These are phyloP conservation scores for Myxozyma neglecta DNA, from an alignment of 805 yeast species.

Conservation along the genomic window DNA sequence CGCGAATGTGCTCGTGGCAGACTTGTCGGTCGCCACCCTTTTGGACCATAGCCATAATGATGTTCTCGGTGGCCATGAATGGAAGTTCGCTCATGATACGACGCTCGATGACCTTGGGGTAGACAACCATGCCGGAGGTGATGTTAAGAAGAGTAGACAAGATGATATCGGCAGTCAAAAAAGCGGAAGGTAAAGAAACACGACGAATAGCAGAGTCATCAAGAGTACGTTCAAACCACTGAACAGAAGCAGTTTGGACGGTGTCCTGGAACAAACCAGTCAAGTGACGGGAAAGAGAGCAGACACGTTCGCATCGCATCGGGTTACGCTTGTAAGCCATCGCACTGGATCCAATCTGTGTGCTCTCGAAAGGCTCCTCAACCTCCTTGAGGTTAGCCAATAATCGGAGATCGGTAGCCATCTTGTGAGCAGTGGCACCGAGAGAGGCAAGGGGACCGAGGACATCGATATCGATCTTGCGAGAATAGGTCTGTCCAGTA, in stretches of 20 bases:
- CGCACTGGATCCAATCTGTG: conserved; percentile 97
- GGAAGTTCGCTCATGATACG: conserved; percentile 93
- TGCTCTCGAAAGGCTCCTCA: conserved; percentile 97
- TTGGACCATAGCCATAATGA: conserved; percentile 99
- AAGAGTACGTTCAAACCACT: conserved; percentile 98
- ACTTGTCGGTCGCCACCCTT: conserved; percentile 98
- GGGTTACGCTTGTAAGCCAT: conserved; percentile 99
- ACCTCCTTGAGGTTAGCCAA: conserved; percentile 95
- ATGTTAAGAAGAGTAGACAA: conserved; percentile 87
- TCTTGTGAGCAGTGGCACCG: conserved; percentile 95
- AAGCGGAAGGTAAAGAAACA: conserved; percentile 94
- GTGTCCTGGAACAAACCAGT: conserved; percentile 91
- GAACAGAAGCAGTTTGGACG: conserved; percentile 94
- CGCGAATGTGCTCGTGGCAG: conserved; percentile 96
- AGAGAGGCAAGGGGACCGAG: conserved; percentile 89
- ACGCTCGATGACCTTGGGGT: conserved; percentile 97
- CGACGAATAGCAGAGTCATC: conserved; percentile 98
- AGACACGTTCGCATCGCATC: conserved; percentile 98
- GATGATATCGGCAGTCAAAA: conserved; percentile 91
- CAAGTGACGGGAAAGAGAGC: conserved; percentile 95
- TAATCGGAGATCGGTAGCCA: conserved; percentile 95
- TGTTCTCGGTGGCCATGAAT: conserved; percentile 98
- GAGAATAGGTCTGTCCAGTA: conserved; percentile 98
- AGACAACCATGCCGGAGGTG: conserved; percentile 92
- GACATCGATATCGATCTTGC: conserved; percentile 95